Base-by-base conservation (phyloP, 495 filamentous ascomycete species). In the Talaromyces stipitatus region DNA sequence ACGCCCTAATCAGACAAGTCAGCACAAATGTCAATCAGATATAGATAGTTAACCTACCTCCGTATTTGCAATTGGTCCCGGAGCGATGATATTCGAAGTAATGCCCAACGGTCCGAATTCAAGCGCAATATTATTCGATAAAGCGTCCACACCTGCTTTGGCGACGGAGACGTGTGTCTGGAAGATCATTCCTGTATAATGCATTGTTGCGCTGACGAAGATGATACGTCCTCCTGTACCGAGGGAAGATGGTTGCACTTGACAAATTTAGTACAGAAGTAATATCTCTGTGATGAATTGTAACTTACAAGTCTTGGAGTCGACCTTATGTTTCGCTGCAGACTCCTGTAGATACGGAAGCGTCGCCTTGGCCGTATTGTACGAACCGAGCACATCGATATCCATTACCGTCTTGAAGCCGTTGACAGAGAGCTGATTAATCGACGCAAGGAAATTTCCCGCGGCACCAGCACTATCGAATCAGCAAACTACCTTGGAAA, bases 331-430 rank as follows among this genome's bases (percentile, higher is more conserved):
- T 66, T 83, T 82, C 5, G 68, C 62, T 1, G 85, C 90, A 1
- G 91, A 95, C 64, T 80, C 78, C 22, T 89, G 64, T 36, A 98
- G 80, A 62, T 96, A 78, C 0, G 88, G 86, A 6, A 96, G 70
- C 0, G 89, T 91, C 2, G 94, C 92, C 74, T 98, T 98, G 61
- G 96, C 78, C 6, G 90, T 96, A 71, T 97, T 95, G 70, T 87
- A 98, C 4, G 89, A 94, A 26, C 94, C 94, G 26, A 96, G 69
- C 1, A 96, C 85, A 66, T 98, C 94, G 64, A 98, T 98, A 46
- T 98, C 94, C 60, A 98, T 91, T 38, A 98, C 94, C 0, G 89
- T 78, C 69, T 91, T 96, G 82, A 98, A 96, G 16, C 89, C 94
- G 66, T 97, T 97, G 45, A 86, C 71, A 2, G 82, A 87, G 3